phyloP scores from a whole-genome alignment of 306 rosid species.

The Glycine soja region DNA sequence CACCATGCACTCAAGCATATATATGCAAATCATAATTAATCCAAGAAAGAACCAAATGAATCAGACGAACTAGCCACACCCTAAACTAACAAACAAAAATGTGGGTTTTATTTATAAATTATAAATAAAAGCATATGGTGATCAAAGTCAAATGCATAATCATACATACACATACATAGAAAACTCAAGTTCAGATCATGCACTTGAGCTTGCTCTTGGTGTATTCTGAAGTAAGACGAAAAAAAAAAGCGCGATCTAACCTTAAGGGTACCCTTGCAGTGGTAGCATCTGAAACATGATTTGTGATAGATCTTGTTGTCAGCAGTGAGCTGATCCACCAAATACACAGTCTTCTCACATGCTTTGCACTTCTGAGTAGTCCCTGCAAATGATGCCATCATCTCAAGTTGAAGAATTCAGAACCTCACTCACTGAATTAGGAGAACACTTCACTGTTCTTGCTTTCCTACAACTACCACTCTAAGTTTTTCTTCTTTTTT shows the following conservation, averaged over 20 bases:
- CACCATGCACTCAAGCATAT: constrained; percentile 18
- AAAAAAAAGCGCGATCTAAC: constrained; percentile 32
- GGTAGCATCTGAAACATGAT: constrained; percentile 94
- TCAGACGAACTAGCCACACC: neutral
- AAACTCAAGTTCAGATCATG: constrained; percentile 22
- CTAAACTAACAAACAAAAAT: constrained; percentile 5
- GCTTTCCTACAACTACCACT: neutral
- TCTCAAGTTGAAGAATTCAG: constrained; percentile 41
- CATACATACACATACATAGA: neutral
- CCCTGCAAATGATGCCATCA: constrained; percentile 91
- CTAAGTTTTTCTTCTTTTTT: neutral
- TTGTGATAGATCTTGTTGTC: constrained; percentile 87
- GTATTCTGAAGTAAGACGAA: neutral
- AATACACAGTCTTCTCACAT: constrained; percentile 89
- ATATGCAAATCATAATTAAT: neutral
- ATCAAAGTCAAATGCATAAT: neutral
- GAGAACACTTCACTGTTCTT: neutral
- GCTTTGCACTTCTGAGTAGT: constrained; percentile 92
- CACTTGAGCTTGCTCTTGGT: neutral
- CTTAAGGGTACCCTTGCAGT: constrained; percentile 98
- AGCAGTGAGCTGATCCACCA: constrained; percentile 89
- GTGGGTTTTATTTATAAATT: too few species aligned
- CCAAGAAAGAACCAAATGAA: neutral
- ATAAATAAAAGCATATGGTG: neutral
- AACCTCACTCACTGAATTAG: constrained; percentile 13